Conservation (phyloP, 1,139 yeast genomes). For the Torulaspora globosa region DNA sequence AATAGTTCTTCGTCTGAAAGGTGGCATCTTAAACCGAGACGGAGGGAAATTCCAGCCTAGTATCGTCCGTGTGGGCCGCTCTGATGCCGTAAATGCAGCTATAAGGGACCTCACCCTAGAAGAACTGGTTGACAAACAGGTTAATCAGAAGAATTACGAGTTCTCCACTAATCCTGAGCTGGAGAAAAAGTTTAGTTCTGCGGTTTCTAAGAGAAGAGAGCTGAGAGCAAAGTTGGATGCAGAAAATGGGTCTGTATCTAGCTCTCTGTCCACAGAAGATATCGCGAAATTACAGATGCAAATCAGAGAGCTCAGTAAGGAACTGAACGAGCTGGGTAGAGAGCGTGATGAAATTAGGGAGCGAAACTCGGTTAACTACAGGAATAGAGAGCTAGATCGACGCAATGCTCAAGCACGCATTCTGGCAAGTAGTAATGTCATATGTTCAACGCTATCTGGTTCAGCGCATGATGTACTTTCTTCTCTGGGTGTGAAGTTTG, state of each 20-base stretch:
- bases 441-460: conserved; percentile 91
- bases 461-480: conserved; percentile 88
- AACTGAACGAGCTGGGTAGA: conserved; percentile 66
- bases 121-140: conserved; percentile 70
- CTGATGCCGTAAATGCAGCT: conserved; percentile 80
- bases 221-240: conserved; percentile 29
- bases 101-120: conserved; percentile 84
- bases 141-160: conserved; percentile 45
- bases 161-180: conserved; percentile 35
- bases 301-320: conserved; percentile 53
- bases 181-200: conserved; percentile 31
- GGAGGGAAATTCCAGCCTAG: conserved; percentile 63
- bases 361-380: conserved; percentile 55
- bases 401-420: conserved; percentile 70
- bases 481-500: conserved; percentile 70
- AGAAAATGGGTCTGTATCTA: conserved; percentile 32
- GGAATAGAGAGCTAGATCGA: conserved; percentile 76
- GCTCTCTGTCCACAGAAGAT: conserved; percentile 33
- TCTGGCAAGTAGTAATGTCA: conserved; percentile 73
- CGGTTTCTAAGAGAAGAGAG: conserved; percentile 29
- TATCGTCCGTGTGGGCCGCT: conserved; percentile 84
- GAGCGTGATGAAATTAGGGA: conserved; percentile 79
- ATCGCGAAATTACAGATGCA: conserved; percentile 46
- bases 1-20: conserved; percentile 75
- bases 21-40: conserved; percentile 57